Evolutionary conservation across 1,284 basidiomycete species (phyloP).

Genomic region (Neolentinus lepideus): DNA sequence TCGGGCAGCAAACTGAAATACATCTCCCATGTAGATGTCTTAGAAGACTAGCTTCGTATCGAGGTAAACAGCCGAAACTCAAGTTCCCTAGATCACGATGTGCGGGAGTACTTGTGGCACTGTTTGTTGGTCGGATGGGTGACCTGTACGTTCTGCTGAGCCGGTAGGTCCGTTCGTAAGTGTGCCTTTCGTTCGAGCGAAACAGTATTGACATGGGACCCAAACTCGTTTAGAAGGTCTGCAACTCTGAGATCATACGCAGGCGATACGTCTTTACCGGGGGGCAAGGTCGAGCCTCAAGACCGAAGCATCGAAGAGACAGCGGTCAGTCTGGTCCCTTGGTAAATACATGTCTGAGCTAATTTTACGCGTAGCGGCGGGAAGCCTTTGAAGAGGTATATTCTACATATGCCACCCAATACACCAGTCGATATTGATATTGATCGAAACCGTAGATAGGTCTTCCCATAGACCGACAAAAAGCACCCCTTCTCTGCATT

Average conservation of each 20-base stretch:
- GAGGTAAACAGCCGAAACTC: slow-evolving; percentile 33
- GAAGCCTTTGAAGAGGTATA: slow-evolving; percentile 68
- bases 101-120: slow-evolving; percentile 69
- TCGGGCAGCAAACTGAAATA: not conserved
- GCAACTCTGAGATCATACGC: slow-evolving; percentile 67
- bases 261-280: slow-evolving; percentile 79
- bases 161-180: slow-evolving; percentile 36
- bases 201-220: no score
- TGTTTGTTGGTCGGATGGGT: slow-evolving; percentile 77
- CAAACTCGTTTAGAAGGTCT: slow-evolving; percentile 59
- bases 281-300: slow-evolving; percentile 67
- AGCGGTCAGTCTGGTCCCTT: slow-evolving; percentile 45
- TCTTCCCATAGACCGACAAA: slow-evolving; percentile 59
- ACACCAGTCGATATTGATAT: not conserved
- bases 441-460: slow-evolving; percentile 55
- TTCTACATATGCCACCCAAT: not conserved
- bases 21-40: slow-evolving; percentile 45
- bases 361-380: slow-evolving; percentile 43
- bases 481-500: slow-evolving; percentile 66
- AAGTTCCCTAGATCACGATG: slow-evolving; percentile 47
- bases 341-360: not conserved
- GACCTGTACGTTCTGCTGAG: slow-evolving; percentile 79
- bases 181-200: slow-evolving; percentile 6
- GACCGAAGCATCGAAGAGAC: slow-evolving; percentile 71
- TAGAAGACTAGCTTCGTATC: slow-evolving; percentile 47